These are phyloP conservation scores for Fusarium sterilihyphosum DNA, from an alignment of 2,329 filamentous ascomycete species.

Conservation along the genomic window DNA sequence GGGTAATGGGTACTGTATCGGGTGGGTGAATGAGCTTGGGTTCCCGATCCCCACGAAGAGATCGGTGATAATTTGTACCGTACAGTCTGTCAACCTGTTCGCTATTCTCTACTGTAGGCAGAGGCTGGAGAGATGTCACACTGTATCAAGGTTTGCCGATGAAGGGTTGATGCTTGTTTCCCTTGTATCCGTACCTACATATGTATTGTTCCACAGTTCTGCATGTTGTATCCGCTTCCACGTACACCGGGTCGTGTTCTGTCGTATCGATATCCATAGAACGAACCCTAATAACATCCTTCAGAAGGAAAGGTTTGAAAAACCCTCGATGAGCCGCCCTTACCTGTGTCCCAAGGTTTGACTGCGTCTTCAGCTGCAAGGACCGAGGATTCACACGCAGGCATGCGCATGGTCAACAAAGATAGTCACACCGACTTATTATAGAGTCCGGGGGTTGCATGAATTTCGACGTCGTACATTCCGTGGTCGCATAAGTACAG, in stretches of 20 bases:
- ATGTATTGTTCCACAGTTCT: constrained; percentile 4
- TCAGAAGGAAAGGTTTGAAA: not conserved
- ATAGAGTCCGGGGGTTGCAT: constrained; percentile 38
- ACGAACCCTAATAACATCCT: constrained; percentile 9
- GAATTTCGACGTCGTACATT: constrained; percentile 40
- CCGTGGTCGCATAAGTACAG: constrained; percentile 14
- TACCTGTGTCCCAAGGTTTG: not conserved
- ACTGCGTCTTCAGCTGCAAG: constrained; percentile 29
- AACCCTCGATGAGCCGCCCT: constrained; percentile 1
- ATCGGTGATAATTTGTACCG: not conserved
- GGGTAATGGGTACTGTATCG: not conserved
- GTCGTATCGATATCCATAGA: constrained; percentile 24
- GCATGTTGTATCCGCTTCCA: constrained; percentile 6
- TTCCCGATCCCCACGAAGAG: constrained; percentile 16
- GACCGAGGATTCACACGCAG: constrained; percentile 35
- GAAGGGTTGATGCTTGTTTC: constrained; percentile 2
- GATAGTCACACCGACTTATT: constrained; percentile 43
- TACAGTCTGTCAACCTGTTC: not conserved
- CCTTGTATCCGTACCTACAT: not conserved
- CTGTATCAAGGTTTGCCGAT: not conserved
- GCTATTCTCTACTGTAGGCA: not conserved
- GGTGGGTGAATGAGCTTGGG: constrained; percentile 1
- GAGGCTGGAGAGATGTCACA: not conserved
- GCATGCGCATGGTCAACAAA: constrained; percentile 21
- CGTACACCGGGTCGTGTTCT: constrained; percentile 7